Evolutionary conservation across 2,329 filamentous ascomycete genomes (phyloP).

Genomic region (Ophiostoma sp.): DNA sequence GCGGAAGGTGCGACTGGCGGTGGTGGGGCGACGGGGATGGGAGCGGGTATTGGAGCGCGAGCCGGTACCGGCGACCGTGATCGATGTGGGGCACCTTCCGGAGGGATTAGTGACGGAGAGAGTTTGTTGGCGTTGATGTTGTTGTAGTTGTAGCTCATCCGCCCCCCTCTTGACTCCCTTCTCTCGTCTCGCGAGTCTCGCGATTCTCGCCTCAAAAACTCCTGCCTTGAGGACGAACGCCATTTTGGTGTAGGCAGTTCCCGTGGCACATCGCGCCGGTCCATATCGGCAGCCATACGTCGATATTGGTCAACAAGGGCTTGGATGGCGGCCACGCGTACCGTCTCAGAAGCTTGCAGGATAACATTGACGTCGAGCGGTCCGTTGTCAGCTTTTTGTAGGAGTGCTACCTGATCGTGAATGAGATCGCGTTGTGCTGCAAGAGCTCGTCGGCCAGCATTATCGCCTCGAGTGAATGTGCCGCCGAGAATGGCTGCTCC

Average conservation of each 20-base stretch:
- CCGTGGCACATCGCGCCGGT: constrained; percentile 35
- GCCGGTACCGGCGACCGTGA: background rate
- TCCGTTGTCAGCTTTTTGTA: constrained; percentile 30
- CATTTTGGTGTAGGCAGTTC: constrained; percentile 33
- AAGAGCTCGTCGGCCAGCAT: constrained; percentile 39
- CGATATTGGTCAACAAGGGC: constrained; percentile 42
- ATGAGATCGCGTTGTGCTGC: constrained; percentile 35
- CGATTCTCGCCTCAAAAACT: background rate
- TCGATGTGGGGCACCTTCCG: background rate
- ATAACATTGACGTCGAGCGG: constrained; percentile 40
- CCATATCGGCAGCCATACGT: constrained; percentile 35
- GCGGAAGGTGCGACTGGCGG: constrained; percentile 23
- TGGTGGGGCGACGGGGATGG: constrained; percentile 29
- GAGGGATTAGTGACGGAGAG: background rate
- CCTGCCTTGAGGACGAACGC: constrained; percentile 12
- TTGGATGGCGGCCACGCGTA: constrained; percentile 36
- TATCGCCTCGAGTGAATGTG: constrained; percentile 40
- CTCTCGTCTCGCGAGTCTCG: background rate
- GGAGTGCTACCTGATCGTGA: constrained; percentile 34
- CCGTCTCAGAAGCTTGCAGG: constrained; percentile 40
- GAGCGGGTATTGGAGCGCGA: background rate
- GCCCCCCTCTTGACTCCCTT: background rate
- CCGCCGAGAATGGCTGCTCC: constrained; percentile 40
- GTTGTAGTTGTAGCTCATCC: background rate
- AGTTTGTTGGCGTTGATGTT: background rate